Evolutionary conservation across 192 early-diverging fungal species (phyloP), one percentile per base, ranked within the genome.

Genomic region (Phycomyces blakesleeanus): DNA sequence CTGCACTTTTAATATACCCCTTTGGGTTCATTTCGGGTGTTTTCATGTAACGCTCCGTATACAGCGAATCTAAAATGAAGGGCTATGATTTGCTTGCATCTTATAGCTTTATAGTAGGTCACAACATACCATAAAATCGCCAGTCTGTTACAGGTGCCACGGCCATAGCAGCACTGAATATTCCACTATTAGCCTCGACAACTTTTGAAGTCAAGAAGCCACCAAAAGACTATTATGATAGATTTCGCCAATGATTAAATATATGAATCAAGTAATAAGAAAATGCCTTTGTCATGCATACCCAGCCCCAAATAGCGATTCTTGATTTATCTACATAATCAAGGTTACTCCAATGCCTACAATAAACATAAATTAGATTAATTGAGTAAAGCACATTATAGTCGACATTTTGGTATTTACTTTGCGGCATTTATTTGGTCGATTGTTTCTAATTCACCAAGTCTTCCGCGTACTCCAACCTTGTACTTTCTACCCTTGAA

Each of bases 111-210:
- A 21, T 2, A 20, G 12, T 29, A 56, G 21, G 6, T 9, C 39
- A 51, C 76, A 4, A 3, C n/a, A 8, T 64, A 75, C 73, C 73
- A 55, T 75, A 87, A 40, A 83, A 84, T 57, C 78, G 78, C 94
- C 94, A 98, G 71, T 93, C 89, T 4, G 94, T 96, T 11, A 98
- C 96, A 5, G 96, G 96, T 9, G 96, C 96, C 1, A 98, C 96
- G 5, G 96, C 83, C 83, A 98, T 91, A 14, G 87, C 95, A 2
- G 89, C 78, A 38, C 74, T 77, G 76, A 96, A 95, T 1, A 95
- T 70, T 6, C 91, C 91, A 12, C 84, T 83, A 67, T 96, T 78
- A 4, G 84, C 80, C 74, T 98, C 96, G 38, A 97, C 80, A 6
- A 88, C 78, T 67, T 96, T 96, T 37, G 87, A 60, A 0, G 93